Conservation (phyloP, 2,329 filamentous ascomycete species). For the Sphaerulina musiva region DNA sequence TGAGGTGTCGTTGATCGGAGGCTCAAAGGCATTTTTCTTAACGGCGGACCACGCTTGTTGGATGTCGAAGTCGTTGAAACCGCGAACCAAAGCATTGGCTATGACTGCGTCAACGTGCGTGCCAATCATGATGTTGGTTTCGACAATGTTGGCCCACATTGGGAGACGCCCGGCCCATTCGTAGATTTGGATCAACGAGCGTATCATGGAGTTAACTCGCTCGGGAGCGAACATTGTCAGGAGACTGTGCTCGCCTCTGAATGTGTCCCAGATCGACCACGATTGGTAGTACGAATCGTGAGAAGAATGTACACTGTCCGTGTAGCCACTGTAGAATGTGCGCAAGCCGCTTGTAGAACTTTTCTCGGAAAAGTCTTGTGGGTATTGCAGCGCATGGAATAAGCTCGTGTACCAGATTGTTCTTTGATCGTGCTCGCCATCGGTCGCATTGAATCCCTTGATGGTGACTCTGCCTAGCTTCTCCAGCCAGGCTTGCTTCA, state of each 20-base stretch:
- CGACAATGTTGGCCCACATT: constrained; percentile 47
- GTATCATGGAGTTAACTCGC: constrained; percentile 45
- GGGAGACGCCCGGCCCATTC: constrained; percentile 44
- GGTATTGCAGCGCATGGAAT: constrained; percentile 45
- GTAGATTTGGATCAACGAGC: constrained; percentile 42
- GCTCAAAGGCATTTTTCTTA: constrained; percentile 41
- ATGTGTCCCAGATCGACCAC: constrained; percentile 49
- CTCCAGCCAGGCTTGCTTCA: constrained; percentile 42
- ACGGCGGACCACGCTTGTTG: constrained; percentile 42
- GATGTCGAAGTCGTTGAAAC: constrained; percentile 42
- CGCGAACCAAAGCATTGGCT: constrained; percentile 42
- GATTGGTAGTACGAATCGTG: constrained; percentile 47
- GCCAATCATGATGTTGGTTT: constrained; percentile 49
- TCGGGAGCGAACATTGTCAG: constrained; percentile 44
- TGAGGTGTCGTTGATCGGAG: constrained; percentile 41
- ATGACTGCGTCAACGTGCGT: constrained; percentile 46
- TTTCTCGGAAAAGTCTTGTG: constrained; percentile 45
- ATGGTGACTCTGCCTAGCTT: constrained; percentile 42
- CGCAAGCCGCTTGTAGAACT: constrained; percentile 20
- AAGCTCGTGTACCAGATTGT: constrained; percentile 44
- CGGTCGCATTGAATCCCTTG: constrained; percentile 40
- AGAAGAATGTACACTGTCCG: constrained; percentile 38
- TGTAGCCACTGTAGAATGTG: constrained; percentile 44
- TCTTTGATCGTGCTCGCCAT: constrained; percentile 38
- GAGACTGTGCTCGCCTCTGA: constrained; percentile 44